Evolutionary conservation across 768 basidiomycete genomes (phyloP), one percentile per base, ranked within the genome.

Genomic region (Daedalea quercina): DNA sequence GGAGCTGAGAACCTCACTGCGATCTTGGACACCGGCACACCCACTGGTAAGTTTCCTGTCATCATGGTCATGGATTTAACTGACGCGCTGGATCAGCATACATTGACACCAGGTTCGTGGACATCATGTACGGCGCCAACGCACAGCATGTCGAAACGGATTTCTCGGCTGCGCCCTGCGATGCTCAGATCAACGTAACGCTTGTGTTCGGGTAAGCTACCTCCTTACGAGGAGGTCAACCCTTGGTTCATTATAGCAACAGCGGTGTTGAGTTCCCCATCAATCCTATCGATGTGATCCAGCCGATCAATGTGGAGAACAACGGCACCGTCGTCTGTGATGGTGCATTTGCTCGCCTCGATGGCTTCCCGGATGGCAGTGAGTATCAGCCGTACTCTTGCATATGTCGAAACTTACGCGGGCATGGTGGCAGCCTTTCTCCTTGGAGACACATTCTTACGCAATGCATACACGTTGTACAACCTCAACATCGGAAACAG

Each of bases 361-460:
- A 37, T 8, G 43, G 37, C 19, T 13, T 40, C n/a, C 25, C 51
- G 17, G 22, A 17, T 9, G 45, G 25, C 24, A 19, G 53, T 54
- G 26, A 26, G 53, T 42, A 33, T 8, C 9, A 4, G 19, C 11
- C 9, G n/a, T 41, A 3, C 22, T 19, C 22, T 50, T 12, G 11
- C 28, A 11, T 31, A 31, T 31, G 4, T 11, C 28, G 28, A 31
- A 11, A 31, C 28, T 31, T 31, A 31, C 28, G 28, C 28, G 28
- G 28, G 28, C 28, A 31, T 11, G n/a, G n/a, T n/a, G n/a, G 24
- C 50, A 53, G 60, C 57, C 42, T 51, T 56, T 22, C 50, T 59
- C 15, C 60, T 62, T 25, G 60, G 60, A 9, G 58, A 59, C 40
- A 28, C 56, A 15, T 62, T 62, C 58, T 28, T 62, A 34, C 55